Conservation (phyloP, 345 rosid species). For the Dimocarpus longan region DNA sequence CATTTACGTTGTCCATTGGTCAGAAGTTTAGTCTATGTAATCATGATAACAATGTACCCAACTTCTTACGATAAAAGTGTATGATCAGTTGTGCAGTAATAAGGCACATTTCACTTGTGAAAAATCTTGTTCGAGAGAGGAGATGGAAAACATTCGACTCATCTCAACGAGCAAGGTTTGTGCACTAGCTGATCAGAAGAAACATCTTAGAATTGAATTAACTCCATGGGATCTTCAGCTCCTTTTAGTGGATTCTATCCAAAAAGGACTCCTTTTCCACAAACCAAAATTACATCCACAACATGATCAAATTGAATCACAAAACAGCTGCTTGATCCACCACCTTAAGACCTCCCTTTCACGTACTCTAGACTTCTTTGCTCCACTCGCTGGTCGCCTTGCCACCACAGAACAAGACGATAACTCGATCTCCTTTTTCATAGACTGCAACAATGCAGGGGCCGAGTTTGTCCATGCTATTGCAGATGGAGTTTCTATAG, state of each 20-base stretch:
- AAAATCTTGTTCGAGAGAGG: no score
- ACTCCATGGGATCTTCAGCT: slow-evolving; percentile 41
- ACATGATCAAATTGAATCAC: background rate
- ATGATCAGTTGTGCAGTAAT: no score
- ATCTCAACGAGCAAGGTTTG: slow-evolving; percentile 11
- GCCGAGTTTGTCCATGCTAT: slow-evolving; percentile 44
- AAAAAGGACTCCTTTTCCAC: slow-evolving; percentile 32
- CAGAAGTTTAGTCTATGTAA: no score
- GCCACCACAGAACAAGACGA: slow-evolving; percentile 26
- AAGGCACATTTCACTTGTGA: no score
- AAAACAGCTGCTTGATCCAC: slow-evolving; percentile 2
- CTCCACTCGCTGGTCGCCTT: slow-evolving; percentile 47
- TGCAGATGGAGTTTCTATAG: slow-evolving; percentile 28
- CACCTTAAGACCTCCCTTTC: slow-evolving; percentile 31
- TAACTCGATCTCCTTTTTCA: slow-evolving; percentile 36
- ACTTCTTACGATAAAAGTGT: no score
- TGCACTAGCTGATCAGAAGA: background rate
- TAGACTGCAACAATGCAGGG: slow-evolving; percentile 43
- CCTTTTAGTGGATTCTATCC: slow-evolving; percentile 11
- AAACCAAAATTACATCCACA: slow-evolving; percentile 12
- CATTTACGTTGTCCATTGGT: no score
- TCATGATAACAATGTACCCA: no score
- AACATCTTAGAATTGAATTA: slow-evolving; percentile 16
- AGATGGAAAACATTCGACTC: slow-evolving; percentile 19
- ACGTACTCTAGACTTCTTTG: slow-evolving; percentile 27